Base-by-base conservation (phyloP, 495 filamentous ascomycete genomes). In the Platismatia glauca region DNA sequence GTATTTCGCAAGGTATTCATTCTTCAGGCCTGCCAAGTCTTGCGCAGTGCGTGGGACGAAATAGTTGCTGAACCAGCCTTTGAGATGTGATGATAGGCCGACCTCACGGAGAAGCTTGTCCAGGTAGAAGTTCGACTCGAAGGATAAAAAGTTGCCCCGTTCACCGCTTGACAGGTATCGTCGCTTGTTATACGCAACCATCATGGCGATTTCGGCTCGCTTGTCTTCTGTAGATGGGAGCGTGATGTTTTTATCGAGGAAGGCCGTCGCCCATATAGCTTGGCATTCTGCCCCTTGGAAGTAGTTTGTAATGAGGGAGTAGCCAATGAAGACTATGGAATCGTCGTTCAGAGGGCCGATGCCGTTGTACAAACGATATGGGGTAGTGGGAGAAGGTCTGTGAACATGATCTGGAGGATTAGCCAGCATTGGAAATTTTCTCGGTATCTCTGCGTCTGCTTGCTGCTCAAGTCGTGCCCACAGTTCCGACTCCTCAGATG, bases 211-310 rank as follows among this genome's bases (percentile, higher is more conserved):
- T 27, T 77, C 66, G 27, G 58, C 33, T 63, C 72, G 66, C 68
- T 67, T 71, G 27, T 69, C 64, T 39, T 67, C 68, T 43, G 44
- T n/a, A n/a, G 58, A 52, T 31, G 69, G 71, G 48, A 77, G 63
- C 31, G 31, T 31, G 9, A 78, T 55, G 13, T 68, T 70, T 33
- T 70, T 67, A 61, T 79, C 77, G 18, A 77, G 68, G 50, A 68
- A 74, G 13, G 75, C 76, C 20, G 73, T 74, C 22, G 75, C 74
- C 72, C 74, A 80, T 18, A 78, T 72, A 12, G 77, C 67, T 64
- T 80, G 78, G n/a, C 69, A 70, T 65, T 78, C 74, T 43, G 73
- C 74, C 12, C 63, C 71, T 61, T 68, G 69, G 64, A 77, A 77
- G 48, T 71, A 65, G 53, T 77, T 77, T 4, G 68, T 62, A 15